These are phyloP conservation scores for Cucurbita moschata DNA, from an alignment of 306 rosid genomes.

Conservation along the genomic window DNA sequence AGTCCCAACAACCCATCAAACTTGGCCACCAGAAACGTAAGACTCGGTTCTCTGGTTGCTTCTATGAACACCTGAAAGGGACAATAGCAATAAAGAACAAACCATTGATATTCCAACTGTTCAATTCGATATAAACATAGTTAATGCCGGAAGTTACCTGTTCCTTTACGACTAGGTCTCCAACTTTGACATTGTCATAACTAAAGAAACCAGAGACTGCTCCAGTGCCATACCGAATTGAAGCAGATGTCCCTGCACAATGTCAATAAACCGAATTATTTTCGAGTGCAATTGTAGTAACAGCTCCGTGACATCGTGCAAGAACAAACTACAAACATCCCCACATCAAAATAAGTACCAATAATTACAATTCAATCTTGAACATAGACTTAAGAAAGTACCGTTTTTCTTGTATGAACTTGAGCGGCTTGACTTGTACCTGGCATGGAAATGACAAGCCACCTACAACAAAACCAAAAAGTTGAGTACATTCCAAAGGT, in stretches of 20 bases:
- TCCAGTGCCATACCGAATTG: slow-evolving; percentile 76
- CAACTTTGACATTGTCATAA: slow-evolving; percentile 54
- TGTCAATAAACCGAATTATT: not conserved
- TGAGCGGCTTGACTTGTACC: slow-evolving; percentile 48
- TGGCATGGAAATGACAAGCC: slow-evolving; percentile 61
- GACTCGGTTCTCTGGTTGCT: slow-evolving; percentile 65
- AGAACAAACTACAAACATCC: not conserved
- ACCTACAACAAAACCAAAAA: slow-evolving; percentile 25
- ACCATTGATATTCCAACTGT: not conserved
- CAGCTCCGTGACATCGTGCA: too few relatives aligned
- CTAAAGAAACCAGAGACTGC: slow-evolving; percentile 91
- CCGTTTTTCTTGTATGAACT: slow-evolving; percentile 56
- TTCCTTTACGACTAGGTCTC: slow-evolving; percentile 43
- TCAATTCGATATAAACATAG: not conserved
- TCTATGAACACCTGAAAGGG: slow-evolving; percentile 64
- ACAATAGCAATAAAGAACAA: not conserved
- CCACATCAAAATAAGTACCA: not conserved
- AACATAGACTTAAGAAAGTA: not conserved
- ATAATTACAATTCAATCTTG: not conserved
- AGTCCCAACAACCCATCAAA: slow-evolving; percentile 94
- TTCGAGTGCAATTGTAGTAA: too few relatives aligned
- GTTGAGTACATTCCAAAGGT: not conserved
- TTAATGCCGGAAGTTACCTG: slow-evolving; percentile 35
- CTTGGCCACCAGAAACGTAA: slow-evolving; percentile 54
- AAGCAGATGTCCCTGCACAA: slow-evolving; percentile 57